Percentiles rank a stretch among this genome's conserved stretches.
Evolutionary conservation across 441 rosid species (phyloP).

Genomic region (Populus hybrid): DNA sequence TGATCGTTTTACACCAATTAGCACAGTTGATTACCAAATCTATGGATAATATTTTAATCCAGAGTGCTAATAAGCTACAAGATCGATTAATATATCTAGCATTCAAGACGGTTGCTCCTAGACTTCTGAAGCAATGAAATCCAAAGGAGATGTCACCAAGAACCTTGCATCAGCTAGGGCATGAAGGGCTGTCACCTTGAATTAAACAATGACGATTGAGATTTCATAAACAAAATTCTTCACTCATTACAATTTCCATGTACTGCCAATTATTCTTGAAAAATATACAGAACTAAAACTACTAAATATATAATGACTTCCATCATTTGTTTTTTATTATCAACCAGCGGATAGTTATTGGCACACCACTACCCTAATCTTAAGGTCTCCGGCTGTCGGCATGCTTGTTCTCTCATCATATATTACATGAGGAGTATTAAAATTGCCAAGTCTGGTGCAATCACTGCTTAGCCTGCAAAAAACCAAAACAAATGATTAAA

Average conservation of each 20-base stretch:
- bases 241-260: background rate
- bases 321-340: background rate
- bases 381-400: background rate
- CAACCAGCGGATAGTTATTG: background rate
- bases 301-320: background rate
- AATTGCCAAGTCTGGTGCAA: background rate
- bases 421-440: background rate
- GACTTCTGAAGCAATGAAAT: too few relatives aligned
- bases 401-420: background rate
- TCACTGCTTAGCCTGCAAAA: conserved; percentile 38
- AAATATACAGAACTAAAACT: background rate
- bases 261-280: background rate
- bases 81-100: too few relatives aligned
- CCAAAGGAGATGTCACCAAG: too few relatives aligned
- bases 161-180: background rate
- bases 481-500: background rate
- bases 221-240: background rate
- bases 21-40: too few relatives aligned
- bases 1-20: too few relatives aligned
- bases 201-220: too few relatives aligned
- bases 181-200: too few relatives aligned
- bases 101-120: too few relatives aligned
- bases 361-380: background rate
- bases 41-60: too few relatives aligned
- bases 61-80: too few relatives aligned